Base-by-base conservation (phyloP, 2,329 filamentous ascomycete genomes). In the Alternaria arbusti region DNA sequence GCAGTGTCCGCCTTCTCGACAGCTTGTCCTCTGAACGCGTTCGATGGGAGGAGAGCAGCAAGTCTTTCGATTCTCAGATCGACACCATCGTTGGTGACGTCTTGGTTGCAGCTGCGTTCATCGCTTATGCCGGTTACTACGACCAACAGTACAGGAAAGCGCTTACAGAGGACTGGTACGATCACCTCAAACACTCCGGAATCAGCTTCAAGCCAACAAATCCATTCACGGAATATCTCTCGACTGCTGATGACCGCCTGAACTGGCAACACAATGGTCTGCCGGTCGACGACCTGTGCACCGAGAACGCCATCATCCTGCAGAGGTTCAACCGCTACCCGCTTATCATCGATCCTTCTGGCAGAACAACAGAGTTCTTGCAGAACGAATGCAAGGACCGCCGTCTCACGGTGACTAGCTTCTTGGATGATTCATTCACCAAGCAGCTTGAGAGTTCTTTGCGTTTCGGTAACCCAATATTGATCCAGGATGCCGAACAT, bases 321-420 rank as follows among this genome's bases (percentile, higher is more conserved):
- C 94, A 98, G 84, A 90, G 96, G 62, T 99, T 97, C 89, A 99
- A 99, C 84, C 89, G 96, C 68, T 99, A 99, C 80, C 96, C 96
- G 47, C 88, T 99, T 64, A 98, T 99, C 80, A 97, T 99, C 78
- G 96, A 99, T 80, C 96, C 96, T 1, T 98, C 96, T 13, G 96
- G 96, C 45, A 89, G 96, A 69, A 93, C 95, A 22, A 96, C 93
- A 1, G 96, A 99, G 74, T 99, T 98, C 84, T 80, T 99, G 75
- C 92, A 97, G 81, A 95, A 94, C 76, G 93, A 98, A 82, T 96
- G 91, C 86, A 95, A 95, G 78, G 94, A 97, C 57, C 90, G 95
- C 61, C 93, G 94, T 56, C 88, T 99, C 63, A 99, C 95, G 0
- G 93, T 99, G 54, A 99, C 96, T 1, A 98, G 96, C 81, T 99